phyloP scores from a whole-genome alignment of 2,329 filamentous ascomycete genomes.

The Fusarium goolgardi region DNA sequence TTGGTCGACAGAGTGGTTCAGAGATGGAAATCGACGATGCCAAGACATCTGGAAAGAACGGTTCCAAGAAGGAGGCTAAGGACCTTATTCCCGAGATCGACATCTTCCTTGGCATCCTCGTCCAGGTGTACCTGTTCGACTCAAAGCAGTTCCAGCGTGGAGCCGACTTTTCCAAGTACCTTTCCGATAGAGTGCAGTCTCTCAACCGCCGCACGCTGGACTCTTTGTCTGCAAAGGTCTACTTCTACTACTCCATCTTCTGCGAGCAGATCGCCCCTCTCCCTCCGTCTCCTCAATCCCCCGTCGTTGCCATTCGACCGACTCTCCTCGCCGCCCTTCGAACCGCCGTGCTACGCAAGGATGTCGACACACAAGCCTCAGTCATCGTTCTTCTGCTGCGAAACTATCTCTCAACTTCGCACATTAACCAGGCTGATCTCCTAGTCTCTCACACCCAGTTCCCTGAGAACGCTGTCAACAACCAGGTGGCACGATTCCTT shows the following conservation, averaged over 20 bases:
- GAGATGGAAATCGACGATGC: conserved; percentile 81
- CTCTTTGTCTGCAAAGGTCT: conserved; percentile 92
- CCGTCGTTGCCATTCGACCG: conserved; percentile 86
- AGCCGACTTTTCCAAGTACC: conserved; percentile 82
- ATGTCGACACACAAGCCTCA: conserved; percentile 95
- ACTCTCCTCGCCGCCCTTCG: conserved; percentile 87
- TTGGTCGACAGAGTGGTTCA: conserved; percentile 66
- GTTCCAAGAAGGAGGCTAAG: conserved; percentile 74
- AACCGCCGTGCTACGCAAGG: conserved; percentile 96
- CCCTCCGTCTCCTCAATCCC: conserved; percentile 88
- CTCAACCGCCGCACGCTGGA: conserved; percentile 95
- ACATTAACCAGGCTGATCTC: conserved; percentile 96
- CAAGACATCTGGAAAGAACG: conserved; percentile 64
- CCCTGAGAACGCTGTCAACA: conserved; percentile 93
- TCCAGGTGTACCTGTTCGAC: conserved; percentile 90
- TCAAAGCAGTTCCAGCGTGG: conserved; percentile 83
- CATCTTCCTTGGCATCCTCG: conserved; percentile 86
- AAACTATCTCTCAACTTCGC: conserved; percentile 95
- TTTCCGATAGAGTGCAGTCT: conserved; percentile 86
- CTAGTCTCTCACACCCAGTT: conserved; percentile 97
- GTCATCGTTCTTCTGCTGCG: conserved; percentile 94
- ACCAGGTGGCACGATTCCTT: conserved; percentile 95
- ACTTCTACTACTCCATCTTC: conserved; percentile 98
- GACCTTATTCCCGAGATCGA: conserved; percentile 88
- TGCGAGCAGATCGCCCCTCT: conserved; percentile 89